phyloP scores from a whole-genome alignment of 2,329 filamentous ascomycete species.

The Epichloe glyceriae region DNA sequence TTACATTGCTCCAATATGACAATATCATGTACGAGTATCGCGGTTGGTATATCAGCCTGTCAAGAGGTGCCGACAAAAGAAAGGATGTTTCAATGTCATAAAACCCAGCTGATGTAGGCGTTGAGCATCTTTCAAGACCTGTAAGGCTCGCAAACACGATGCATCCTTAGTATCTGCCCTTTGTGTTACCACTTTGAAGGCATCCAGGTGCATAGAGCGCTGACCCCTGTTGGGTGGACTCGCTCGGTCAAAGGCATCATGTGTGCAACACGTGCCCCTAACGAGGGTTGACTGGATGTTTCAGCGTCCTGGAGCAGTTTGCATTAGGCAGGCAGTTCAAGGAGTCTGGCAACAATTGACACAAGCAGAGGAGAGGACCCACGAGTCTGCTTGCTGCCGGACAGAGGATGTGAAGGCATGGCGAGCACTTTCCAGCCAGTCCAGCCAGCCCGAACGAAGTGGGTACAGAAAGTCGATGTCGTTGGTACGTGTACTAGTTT shows the following conservation, averaged over 20 bases:
- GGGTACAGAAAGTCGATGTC: neutral
- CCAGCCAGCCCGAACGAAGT: neutral
- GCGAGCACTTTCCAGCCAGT: neutral
- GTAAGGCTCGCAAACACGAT: neutral
- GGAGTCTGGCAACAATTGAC: neutral
- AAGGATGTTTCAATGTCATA: neutral
- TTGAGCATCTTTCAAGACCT: neutral
- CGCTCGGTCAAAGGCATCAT: neutral
- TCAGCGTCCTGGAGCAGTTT: neutral
- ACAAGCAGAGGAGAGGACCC: neutral
- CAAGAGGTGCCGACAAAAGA: neutral
- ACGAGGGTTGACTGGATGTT: neutral
- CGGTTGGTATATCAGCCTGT: neutral
- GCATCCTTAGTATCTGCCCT: neutral
- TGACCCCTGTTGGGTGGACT: slow-evolving; percentile 1
- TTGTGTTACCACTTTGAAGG: slow-evolving; percentile 2
- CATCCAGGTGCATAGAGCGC: slow-evolving; percentile 4
- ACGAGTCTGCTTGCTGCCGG: neutral
- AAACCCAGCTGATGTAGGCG: neutral
- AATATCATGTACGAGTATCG: neutral
- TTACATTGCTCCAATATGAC: neutral
- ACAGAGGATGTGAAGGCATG: neutral
- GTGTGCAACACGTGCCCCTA: slow-evolving; percentile 1
- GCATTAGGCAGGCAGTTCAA: neutral
- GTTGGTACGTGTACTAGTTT: no score